A percentile compares a stretch with the other conserved stretches of the same genome.
Evolutionary conservation across 192 early-diverging fungal genomes (phyloP).

Genomic region (Chytriomyces sp.): DNA sequence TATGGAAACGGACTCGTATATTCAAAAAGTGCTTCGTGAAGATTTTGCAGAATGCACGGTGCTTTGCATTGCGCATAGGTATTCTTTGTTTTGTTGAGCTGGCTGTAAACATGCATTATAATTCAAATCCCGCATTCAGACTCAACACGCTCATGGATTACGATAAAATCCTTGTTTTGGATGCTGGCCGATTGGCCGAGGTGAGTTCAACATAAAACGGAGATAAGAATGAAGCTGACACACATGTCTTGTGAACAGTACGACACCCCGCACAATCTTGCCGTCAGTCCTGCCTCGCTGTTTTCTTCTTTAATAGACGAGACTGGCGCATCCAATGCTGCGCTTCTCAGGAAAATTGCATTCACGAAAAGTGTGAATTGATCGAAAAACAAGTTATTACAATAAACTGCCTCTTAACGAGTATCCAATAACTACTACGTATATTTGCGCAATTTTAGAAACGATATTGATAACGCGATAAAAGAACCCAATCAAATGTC

Average conservation of each 20-base stretch:
- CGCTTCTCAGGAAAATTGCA: slow-evolving; percentile 58
- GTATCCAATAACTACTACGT: too few relatives aligned
- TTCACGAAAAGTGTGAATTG: not conserved
- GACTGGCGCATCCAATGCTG: slow-evolving; percentile 67
- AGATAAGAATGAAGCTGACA: too few relatives aligned
- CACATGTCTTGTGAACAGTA: slow-evolving; percentile 2
- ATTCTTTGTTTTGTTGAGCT: too few relatives aligned
- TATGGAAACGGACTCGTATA: slow-evolving; percentile 75
- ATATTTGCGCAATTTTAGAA: too few relatives aligned
- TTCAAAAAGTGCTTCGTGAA: slow-evolving; percentile 76
- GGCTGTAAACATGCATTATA: too few relatives aligned
- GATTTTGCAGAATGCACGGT: slow-evolving; percentile 69
- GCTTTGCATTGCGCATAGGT: slow-evolving; percentile 77
- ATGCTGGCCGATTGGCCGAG: slow-evolving; percentile 68
- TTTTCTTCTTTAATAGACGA: slow-evolving; percentile 67
- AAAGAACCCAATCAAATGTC: too few relatives aligned
- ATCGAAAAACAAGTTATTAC: too few relatives aligned
- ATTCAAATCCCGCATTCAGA: slow-evolving; percentile 32
- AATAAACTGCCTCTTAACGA: too few relatives aligned
- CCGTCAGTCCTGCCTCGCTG: not conserved
- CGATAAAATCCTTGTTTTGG: slow-evolving; percentile 74
- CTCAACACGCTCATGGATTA: slow-evolving; percentile 67
- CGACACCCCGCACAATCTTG: not conserved
- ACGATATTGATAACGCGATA: too few relatives aligned
- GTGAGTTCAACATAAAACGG: too few relatives aligned